Evolutionary conservation across 257 asterid species (phyloP).

Genomic region (Plantago ovata): DNA sequence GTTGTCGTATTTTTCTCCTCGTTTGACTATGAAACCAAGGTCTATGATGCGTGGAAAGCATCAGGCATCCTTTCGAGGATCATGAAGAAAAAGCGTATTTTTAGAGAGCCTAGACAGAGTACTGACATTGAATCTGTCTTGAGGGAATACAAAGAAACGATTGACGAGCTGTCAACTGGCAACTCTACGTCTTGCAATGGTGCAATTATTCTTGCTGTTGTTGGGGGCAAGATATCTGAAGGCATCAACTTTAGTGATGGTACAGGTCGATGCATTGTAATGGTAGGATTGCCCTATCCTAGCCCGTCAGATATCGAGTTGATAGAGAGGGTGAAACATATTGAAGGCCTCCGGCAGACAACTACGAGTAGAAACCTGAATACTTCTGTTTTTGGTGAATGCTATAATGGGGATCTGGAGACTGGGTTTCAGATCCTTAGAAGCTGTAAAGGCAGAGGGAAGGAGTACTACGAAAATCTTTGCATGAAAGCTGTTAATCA

Average conservation of each 20-base stretch:
- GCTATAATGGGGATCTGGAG: constrained; percentile 42
- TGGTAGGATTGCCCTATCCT: constrained; percentile 97
- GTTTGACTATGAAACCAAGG: constrained; percentile 75
- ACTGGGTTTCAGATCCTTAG: constrained; percentile 63
- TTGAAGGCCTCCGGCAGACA: constrained; percentile 58
- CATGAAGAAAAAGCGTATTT: constrained; percentile 61
- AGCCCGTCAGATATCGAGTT: constrained; percentile 87
- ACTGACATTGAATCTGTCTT: constrained; percentile 72
- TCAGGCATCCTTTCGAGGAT: constrained; percentile 80
- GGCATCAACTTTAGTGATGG: constrained; percentile 96
- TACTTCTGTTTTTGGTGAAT: constrained; percentile 28
- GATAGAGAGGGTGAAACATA: constrained; percentile 91
- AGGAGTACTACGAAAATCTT: constrained; percentile 89
- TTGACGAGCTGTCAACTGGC: constrained; percentile 35
- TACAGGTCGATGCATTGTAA: constrained; percentile 87
- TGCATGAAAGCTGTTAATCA: constrained; percentile 99
- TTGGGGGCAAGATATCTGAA: constrained; percentile 98
- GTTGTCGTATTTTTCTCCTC: constrained; percentile 90
- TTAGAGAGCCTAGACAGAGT: constrained; percentile 88
- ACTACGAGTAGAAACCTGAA: constrained; percentile 21
- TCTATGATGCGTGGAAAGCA: constrained; percentile 72
- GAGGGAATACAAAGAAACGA: constrained; percentile 69
- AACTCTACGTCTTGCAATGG: constrained; percentile 48
- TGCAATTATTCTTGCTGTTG: constrained; percentile 86
- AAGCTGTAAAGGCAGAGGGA: constrained; percentile 81